Evolutionary conservation across 2,329 filamentous ascomycete species (phyloP).

Genomic region (Curvularia spicifera): DNA sequence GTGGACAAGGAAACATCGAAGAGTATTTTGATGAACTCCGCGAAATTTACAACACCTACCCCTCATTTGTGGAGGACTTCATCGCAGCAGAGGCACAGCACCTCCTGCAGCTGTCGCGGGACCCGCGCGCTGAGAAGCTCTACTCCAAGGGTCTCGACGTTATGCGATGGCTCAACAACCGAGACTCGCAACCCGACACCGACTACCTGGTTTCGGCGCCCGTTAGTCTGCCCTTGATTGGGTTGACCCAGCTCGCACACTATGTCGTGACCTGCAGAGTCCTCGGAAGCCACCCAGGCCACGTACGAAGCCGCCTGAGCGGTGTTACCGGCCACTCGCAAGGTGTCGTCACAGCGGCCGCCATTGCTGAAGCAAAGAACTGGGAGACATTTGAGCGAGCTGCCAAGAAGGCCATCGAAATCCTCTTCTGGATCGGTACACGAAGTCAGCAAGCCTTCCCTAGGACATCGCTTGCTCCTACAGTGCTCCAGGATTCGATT

Average conservation of each 20-base stretch:
- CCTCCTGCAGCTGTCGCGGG: constrained; percentile 81
- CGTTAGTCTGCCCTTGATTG: constrained; percentile 92
- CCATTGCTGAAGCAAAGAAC: constrained; percentile 85
- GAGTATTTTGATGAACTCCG: constrained; percentile 99
- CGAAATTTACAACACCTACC: constrained; percentile 89
- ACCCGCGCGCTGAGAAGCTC: constrained; percentile 89
- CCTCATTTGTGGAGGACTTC: constrained; percentile 86
- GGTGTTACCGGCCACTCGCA: constrained; percentile 97
- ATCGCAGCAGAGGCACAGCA: constrained; percentile 82
- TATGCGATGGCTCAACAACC: constrained; percentile 88
- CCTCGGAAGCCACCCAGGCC: constrained; percentile 85
- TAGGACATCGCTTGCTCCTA: constrained; percentile 88
- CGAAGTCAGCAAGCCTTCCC: constrained; percentile 98
- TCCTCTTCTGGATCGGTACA: constrained; percentile 98
- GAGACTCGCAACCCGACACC: constrained; percentile 87
- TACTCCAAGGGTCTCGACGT: constrained; percentile 97
- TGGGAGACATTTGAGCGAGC: constrained; percentile 92
- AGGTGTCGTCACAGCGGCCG: constrained; percentile 90
- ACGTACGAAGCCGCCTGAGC: constrained; percentile 80
- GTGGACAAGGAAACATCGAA: constrained; percentile 97
- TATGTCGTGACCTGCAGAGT: constrained; percentile 94
- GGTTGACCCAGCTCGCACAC: constrained; percentile 92
- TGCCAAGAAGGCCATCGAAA: constrained; percentile 79
- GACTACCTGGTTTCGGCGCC: constrained; percentile 68
- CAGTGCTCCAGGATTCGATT: constrained; percentile 87